Evolutionary conservation across 75 land plant species (phyloP), one percentile per base, ranked within the genome.

Genomic region (Selaginella moellendorffii): DNA sequence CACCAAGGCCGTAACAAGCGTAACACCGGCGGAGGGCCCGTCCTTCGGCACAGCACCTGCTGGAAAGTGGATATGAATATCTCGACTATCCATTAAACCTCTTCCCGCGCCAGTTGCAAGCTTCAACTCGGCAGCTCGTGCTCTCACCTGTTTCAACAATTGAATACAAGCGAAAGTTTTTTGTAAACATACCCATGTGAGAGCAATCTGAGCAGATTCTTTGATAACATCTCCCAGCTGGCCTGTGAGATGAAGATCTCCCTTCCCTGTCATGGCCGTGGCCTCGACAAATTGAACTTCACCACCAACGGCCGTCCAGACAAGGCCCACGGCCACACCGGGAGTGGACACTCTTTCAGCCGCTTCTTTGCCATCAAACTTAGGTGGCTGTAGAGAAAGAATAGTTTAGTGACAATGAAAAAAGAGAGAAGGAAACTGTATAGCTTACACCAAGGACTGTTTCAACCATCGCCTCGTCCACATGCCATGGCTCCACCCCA

Each of bases 201-300:
- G 76, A 52, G 99, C 99, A 61, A 93, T 82, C 61, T 93, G 99
- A n/a, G 99, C 96, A 26, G 93, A 87, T 69, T 93, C 99, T 65
- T 93, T 93, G 69, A 93, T 93, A 10, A 93, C 96, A 76, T 93
- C 99, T 61, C 99, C 99, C 54, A 93, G 90, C 65, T 93, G 99
- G 1, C 99, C 99, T 28, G 99, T 93, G 9, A 93, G 78, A 80
- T 84, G 96, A 53, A 93, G 63, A 31, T 88, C 90, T 20, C 99
- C 99, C 68, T 89, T 93, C 24, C 99, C 99, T 30, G 62, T 71
- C 90, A 89, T 85, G 27, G 85, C 72, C 25, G 99, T 80, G 26
- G 87, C 83, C 71, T 93, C 99, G 25, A 93, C 88, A 77, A 87
- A 93, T 54, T 85, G 93, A 68, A 87, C 93, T 46, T 88, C 89